Evolutionary conservation across 1,284 basidiomycete genomes (phyloP).

Genomic region (Cryptococcus amylolentus): DNA sequence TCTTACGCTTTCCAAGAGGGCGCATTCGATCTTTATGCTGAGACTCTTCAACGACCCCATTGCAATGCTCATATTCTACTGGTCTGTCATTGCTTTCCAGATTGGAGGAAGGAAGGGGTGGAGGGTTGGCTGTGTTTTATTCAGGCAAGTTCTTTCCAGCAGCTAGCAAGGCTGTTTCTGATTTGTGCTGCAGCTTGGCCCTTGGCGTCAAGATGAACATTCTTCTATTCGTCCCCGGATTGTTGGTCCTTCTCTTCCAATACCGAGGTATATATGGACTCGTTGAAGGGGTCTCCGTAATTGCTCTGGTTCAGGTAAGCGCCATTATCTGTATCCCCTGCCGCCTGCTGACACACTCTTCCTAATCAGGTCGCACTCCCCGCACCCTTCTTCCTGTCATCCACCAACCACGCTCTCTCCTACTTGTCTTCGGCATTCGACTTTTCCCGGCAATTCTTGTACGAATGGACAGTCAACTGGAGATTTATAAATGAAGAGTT

Average conservation of each 20-base stretch:
- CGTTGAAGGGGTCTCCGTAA: constrained; percentile 56
- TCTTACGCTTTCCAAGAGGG: constrained; percentile 80
- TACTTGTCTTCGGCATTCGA: constrained; percentile 83
- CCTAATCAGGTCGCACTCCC: constrained; percentile 62
- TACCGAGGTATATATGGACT: constrained; percentile 63
- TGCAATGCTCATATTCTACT: constrained; percentile 61
- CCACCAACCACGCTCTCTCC: constrained; percentile 32
- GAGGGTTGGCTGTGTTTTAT: constrained; percentile 28
- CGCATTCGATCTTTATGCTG: constrained; percentile 89
- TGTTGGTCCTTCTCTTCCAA: constrained; percentile 75
- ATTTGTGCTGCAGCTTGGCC: constrained; percentile 61
- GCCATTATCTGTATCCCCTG: constrained; percentile 2
- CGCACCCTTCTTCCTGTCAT: constrained; percentile 64
- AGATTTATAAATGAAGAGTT: constrained; percentile 70
- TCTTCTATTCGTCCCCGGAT: constrained; percentile 84
- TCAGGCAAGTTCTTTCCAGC: constrained; percentile 55
- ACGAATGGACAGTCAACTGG: constrained; percentile 99
- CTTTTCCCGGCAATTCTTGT: constrained; percentile 81
- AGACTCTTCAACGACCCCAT: constrained; percentile 95
- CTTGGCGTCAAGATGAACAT: constrained; percentile 96
- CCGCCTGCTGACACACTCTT: not conserved
- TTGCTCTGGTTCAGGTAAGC: constrained; percentile 53
- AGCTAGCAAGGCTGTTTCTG: not conserved
- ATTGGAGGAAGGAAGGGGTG: constrained; percentile 61
- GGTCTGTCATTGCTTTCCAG: constrained; percentile 53